phyloP scores from a whole-genome alignment of 257 asterid species.

The Solanum pimpinellifolium region DNA sequence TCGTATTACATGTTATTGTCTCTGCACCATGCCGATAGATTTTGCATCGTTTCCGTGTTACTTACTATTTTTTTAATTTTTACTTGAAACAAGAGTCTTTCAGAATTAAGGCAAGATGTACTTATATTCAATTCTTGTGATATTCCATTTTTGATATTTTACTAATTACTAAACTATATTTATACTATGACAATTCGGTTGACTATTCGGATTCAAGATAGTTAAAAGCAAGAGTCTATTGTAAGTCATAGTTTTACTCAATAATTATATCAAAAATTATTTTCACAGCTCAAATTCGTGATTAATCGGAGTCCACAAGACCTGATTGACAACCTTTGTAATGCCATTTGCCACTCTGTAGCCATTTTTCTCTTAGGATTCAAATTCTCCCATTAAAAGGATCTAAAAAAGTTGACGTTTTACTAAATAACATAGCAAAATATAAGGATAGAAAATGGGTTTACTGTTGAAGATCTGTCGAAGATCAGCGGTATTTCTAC shows the following conservation, averaged over 20 bases:
- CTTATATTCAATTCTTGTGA: no score
- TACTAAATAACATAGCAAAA: no score
- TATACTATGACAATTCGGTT: background rate
- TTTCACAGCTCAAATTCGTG: background rate
- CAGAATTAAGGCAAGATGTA: background rate
- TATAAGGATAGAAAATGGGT: conserved; percentile 17
- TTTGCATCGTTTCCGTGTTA: no score
- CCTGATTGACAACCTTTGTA: background rate
- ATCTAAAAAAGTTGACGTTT: background rate
- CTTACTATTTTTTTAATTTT: no score
- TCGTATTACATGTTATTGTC: background rate
- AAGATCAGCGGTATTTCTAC: conserved; percentile 94
- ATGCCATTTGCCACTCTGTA: background rate
- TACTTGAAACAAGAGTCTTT: background rate
- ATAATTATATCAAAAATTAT: no score
- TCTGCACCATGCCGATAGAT: background rate
- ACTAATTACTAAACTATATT: background rate
- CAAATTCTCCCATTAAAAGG: background rate
- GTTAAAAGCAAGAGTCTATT: background rate
- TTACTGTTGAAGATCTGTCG: conserved; percentile 67
- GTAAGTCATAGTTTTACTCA: no score
- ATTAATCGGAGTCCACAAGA: background rate
- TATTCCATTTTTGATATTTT: no score
- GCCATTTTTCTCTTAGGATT: background rate
- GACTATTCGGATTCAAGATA: background rate